These are phyloP conservation scores for Metschnikowia lachancei DNA, from an alignment of 805 yeast genomes.

Conservation along the genomic window DNA sequence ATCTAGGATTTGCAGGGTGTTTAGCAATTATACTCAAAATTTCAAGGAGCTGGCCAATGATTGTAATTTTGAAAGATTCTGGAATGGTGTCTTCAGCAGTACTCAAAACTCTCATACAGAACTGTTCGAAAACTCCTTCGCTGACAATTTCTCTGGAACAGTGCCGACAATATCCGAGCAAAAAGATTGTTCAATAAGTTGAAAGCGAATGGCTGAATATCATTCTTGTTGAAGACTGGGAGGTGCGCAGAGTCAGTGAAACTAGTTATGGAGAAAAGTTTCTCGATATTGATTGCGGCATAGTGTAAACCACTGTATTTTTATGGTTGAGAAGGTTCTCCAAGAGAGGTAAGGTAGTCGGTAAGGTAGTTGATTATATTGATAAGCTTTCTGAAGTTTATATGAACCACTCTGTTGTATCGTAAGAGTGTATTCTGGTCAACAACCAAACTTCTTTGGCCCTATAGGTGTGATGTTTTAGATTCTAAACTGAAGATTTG, in stretches of 20 bases:
- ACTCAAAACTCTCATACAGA: constrained; percentile 79
- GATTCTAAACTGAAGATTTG: too few relatives aligned
- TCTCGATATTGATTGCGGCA: constrained; percentile 89
- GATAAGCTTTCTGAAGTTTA: constrained; percentile 92
- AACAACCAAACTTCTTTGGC: too few relatives aligned
- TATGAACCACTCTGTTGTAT: too few relatives aligned
- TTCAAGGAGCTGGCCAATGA: constrained; percentile 62
- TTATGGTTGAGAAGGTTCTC: constrained; percentile 61
- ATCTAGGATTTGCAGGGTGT: constrained; percentile 94
- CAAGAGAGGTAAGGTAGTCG: constrained; percentile 78
- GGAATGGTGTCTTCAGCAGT: constrained; percentile 67
- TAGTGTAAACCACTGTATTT: constrained; percentile 85
- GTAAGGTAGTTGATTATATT: constrained; percentile 76
- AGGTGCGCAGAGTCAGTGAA: constrained; percentile 47
- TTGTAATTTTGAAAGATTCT: constrained; percentile 40
- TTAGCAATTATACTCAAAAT: constrained; percentile 70
- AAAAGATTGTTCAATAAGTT: constrained; percentile 66
- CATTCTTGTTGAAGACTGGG: constrained; percentile 68
- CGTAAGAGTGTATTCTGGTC: too few relatives aligned
- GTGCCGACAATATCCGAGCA: constrained; percentile 53
- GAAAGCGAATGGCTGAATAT: constrained; percentile 59
- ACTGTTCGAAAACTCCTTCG: constrained; percentile 90
- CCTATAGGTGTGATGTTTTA: too few relatives aligned
- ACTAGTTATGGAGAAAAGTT: constrained; percentile 74
- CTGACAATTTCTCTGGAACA: constrained; percentile 86